phyloP scores from a whole-genome alignment of 2,329 filamentous ascomycete species.

The Nemania sp. region DNA sequence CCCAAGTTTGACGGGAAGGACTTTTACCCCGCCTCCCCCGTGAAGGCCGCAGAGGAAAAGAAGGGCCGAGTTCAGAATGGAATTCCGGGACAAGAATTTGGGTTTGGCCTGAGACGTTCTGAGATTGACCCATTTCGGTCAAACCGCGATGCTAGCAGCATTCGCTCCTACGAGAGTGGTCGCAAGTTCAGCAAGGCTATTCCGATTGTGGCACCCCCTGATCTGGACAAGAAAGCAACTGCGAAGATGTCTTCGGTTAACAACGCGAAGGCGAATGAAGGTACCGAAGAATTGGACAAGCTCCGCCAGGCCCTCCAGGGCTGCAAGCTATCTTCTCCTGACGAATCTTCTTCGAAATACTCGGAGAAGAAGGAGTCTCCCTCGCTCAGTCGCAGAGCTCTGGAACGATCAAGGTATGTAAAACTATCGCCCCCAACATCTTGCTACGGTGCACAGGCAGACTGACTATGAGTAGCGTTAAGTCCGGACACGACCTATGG shows the following conservation, averaged over 20 bases:
- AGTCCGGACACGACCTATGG: slow-evolving; percentile 52
- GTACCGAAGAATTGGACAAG: slow-evolving; percentile 17
- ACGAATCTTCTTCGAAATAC: slow-evolving; percentile 17
- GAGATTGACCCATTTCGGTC: slow-evolving; percentile 38
- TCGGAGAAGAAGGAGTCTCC: slow-evolving; percentile 31
- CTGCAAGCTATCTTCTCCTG: slow-evolving; percentile 21
- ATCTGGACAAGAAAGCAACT: slow-evolving; percentile 26
- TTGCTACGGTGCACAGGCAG: neutral
- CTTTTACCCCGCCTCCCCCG: slow-evolving; percentile 63
- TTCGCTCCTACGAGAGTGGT: slow-evolving; percentile 32
- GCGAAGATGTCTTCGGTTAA: slow-evolving; percentile 3
- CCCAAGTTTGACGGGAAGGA: slow-evolving; percentile 69
- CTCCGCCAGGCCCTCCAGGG: slow-evolving; percentile 19
- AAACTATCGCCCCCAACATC: neutral
- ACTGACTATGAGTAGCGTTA: slow-evolving; percentile 43
- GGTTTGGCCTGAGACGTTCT: slow-evolving; percentile 17
- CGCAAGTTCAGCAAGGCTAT: slow-evolving; percentile 42
- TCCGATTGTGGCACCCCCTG: slow-evolving; percentile 41
- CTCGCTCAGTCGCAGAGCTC: slow-evolving; percentile 26
- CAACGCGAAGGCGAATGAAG: slow-evolving; percentile 12
- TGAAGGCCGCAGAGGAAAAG: slow-evolving; percentile 40
- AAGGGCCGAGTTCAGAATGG: neutral
- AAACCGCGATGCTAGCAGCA: slow-evolving; percentile 29
- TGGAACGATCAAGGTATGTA: slow-evolving; percentile 40
- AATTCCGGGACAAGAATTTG: slow-evolving; percentile 22